Conservation (phyloP, 176 grass and related monocot genomes). For the Otatea glauca region DNA sequence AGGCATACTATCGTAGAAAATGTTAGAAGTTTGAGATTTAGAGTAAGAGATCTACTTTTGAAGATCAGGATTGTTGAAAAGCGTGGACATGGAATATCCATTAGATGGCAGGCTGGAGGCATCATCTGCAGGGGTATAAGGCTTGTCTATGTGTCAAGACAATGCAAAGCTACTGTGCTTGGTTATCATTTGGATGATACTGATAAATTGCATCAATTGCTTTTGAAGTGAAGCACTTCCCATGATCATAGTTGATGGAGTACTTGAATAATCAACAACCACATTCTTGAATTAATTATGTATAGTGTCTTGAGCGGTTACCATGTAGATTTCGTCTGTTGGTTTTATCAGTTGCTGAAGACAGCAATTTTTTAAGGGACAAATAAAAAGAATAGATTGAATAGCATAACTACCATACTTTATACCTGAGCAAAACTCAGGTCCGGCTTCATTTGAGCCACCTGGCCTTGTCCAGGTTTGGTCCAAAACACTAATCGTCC, state of each 20-base stretch:
- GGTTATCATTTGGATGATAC: constrained; percentile 17
- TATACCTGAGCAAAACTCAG: constrained; percentile 3
- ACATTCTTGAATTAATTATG: constrained; percentile 16
- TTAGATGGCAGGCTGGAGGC: constrained; percentile 11
- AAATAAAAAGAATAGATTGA: neutral
- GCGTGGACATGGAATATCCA: neutral
- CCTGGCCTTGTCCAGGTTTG: neutral
- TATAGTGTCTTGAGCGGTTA: neutral
- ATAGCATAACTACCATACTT: neutral
- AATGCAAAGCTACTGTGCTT: constrained; percentile 9
- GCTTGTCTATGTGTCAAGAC: constrained; percentile 1
- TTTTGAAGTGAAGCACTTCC: neutral
- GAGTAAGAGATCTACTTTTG: neutral
- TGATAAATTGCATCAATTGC: neutral
- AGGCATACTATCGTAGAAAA: neutral
- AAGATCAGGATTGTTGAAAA: neutral
- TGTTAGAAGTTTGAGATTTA: neutral
- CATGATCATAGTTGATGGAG: neutral
- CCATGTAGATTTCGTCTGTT: neutral
- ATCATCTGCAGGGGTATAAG: neutral
- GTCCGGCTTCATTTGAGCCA: neutral
- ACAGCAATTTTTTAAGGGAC: neutral
- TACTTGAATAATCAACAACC: neutral
- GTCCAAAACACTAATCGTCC: neutral
- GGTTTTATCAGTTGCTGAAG: neutral